Evolutionary conservation across 176 grass and related monocot species (phyloP).

Genomic region (Stipa capillata): DNA sequence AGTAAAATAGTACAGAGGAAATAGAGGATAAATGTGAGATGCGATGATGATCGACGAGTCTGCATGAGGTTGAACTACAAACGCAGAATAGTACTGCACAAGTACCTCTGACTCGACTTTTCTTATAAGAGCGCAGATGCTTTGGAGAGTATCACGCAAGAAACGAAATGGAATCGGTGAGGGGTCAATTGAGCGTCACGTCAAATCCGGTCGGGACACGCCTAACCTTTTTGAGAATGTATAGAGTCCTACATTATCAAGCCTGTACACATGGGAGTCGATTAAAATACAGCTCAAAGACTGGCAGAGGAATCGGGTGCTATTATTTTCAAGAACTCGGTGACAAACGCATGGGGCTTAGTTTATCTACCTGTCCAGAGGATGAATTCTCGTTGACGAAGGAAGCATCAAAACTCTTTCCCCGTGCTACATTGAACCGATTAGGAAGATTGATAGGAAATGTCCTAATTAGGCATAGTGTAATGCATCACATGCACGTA

Average conservation of each 20-base stretch:
- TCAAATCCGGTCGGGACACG: not conserved
- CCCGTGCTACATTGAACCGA: not conserved
- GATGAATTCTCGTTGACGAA: not conserved
- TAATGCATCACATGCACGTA: too few relatives aligned
- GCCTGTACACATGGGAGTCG: not conserved
- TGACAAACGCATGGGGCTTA: too few relatives aligned
- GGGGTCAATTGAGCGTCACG: not conserved
- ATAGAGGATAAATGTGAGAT: too few relatives aligned
- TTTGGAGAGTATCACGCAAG: not conserved
- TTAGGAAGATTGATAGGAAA: not conserved
- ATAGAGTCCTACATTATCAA: not conserved
- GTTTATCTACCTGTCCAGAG: not conserved
- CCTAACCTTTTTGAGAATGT: not conserved
- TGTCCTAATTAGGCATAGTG: too few relatives aligned
- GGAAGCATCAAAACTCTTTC: not conserved
- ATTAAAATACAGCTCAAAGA: not conserved
- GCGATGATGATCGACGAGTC: too few relatives aligned
- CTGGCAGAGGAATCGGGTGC: too few relatives aligned
- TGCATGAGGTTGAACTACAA: too few relatives aligned
- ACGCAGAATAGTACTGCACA: too few relatives aligned
- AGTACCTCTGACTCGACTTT: too few relatives aligned
- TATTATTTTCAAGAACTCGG: not conserved
- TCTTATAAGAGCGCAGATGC: not conserved
- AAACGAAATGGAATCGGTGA: not conserved
- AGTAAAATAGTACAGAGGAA: too few relatives aligned